Conservation (phyloP, 345 rosid species). For the Linum trigynum region DNA sequence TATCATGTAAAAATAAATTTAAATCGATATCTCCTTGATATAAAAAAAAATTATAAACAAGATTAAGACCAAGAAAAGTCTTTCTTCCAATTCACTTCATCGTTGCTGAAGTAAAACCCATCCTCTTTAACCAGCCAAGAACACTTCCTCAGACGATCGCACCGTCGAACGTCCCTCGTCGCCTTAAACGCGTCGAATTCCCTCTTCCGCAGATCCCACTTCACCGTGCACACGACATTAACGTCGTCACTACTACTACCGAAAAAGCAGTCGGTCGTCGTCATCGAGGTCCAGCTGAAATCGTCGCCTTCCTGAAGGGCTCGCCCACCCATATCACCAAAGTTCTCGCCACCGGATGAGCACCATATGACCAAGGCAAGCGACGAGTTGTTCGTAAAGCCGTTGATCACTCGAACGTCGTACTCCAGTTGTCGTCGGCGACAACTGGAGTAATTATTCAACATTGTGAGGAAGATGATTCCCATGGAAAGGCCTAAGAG, state of each 20-base stretch:
- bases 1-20: too few relatives aligned
- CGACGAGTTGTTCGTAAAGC: slow-evolving; percentile 76
- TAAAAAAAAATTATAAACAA: too few relatives aligned
- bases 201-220: slow-evolving; percentile 50
- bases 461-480: neutral
- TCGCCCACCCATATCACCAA: slow-evolving; percentile 65
- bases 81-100: slow-evolving; percentile 73
- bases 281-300: slow-evolving; percentile 43
- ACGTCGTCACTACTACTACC: slow-evolving; percentile 8
- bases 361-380: slow-evolving; percentile 86
- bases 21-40: too few relatives aligned
- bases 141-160: slow-evolving; percentile 49
- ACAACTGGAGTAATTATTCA: neutral
- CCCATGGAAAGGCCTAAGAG: neutral
- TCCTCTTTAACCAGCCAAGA: slow-evolving; percentile 86
- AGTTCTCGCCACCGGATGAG: slow-evolving; percentile 27
- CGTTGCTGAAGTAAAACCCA: slow-evolving; percentile 75
- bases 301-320: slow-evolving; percentile 93
- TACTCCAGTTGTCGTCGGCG: slow-evolving; percentile 17
- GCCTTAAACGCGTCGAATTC: slow-evolving; percentile 57
- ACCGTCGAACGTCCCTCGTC: slow-evolving; percentile 46
- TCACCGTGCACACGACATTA: slow-evolving; percentile 54
- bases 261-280: too few relatives aligned
- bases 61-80: slow-evolving; percentile 52
- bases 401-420: slow-evolving; percentile 78